Evolutionary conservation across 192 early-diverging fungal genomes (phyloP), one percentile per base, ranked within the genome.

Genomic region (Backusella parvicylindrica): DNA sequence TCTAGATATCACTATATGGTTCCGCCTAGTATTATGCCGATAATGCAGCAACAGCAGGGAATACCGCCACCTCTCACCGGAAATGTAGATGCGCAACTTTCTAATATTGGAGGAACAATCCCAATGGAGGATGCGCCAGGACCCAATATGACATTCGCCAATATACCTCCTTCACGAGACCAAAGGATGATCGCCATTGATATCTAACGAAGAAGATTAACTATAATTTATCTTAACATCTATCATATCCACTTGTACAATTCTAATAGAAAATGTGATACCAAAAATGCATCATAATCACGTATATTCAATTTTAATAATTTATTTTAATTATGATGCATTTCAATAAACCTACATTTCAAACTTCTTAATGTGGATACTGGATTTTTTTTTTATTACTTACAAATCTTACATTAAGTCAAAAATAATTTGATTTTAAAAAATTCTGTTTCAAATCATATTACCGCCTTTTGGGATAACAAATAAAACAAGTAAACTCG

Each of bases 401-500:
- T n/a, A n/a, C n/a, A n/a, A n/a, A 11, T 38, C 37, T 38, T 38
- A 38, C 37, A 38, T 6, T 38, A 3, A 4, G 8, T 38, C 11
- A 11, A 38, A 38, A 38, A 38, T 3, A 11, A 38, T 38, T 38
- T 38, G 23, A 56, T 28, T 56, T 56, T 56, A 28, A 26, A 56
- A 56, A 56, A 26, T 13, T 26, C 3, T 23, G 53, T 60, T 28
- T 53, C 50, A 53, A 8, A 6, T 53, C 50, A 53, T 53, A 23
- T 53, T 21, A 9, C 21, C 50, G 3, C 53, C 53, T 12, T 28
- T 60, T 23, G 23, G 53, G 53, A 21, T 68, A 38, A 65, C 32
- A 33, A 65, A 65, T 33, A 36, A 68, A 68, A 68, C 18, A 68
- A 68, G 36, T 36, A 23, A 3, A 68, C 66, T 68, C 66, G 66